Evolutionary conservation across 2,329 filamentous ascomycete species (phyloP).

Genomic region (Aspergillus pseudotamarii): DNA sequence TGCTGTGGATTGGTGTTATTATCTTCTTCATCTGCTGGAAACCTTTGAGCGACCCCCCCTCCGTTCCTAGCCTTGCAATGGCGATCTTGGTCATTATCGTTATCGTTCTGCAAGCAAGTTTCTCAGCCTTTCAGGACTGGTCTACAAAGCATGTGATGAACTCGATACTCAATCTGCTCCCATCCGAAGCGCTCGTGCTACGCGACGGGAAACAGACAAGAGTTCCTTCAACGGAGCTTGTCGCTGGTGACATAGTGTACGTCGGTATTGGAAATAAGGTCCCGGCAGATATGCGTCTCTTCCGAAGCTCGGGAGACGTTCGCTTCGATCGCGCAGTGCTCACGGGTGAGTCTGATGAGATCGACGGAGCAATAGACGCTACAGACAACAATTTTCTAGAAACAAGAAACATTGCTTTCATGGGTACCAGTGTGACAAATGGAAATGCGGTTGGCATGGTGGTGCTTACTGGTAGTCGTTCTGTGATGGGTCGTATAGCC

Average conservation of each 20-base stretch:
- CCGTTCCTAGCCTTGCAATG: constrained; percentile 69
- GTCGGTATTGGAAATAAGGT: constrained; percentile 75
- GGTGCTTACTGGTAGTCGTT: constrained; percentile 70
- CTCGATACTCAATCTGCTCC: constrained; percentile 76
- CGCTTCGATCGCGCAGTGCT: constrained; percentile 75
- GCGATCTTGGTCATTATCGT: constrained; percentile 75
- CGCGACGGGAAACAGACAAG: constrained; percentile 61
- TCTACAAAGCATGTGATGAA: constrained; percentile 77
- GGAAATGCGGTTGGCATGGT: constrained; percentile 70
- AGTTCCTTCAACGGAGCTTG: constrained; percentile 64
- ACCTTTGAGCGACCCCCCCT: constrained; percentile 71
- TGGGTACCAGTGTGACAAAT: constrained; percentile 75
- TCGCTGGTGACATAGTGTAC: constrained; percentile 71
- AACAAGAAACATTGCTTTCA: constrained; percentile 74
- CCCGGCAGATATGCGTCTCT: constrained; percentile 73
- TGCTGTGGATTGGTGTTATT: constrained; percentile 69
- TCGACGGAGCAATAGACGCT: constrained; percentile 65
- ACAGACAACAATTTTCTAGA: constrained; percentile 77
- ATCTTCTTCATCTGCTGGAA: constrained; percentile 79
- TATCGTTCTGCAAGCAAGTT: constrained; percentile 69
- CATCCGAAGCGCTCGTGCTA: constrained; percentile 68
- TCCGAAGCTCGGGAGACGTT: constrained; percentile 69
- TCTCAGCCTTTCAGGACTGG: constrained; percentile 75
- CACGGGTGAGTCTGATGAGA: constrained; percentile 70
- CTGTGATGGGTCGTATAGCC: constrained; percentile 77